Evolutionary conservation across 805 yeast genomes (phyloP).

Genomic region (Kazachstania kunashirensis): DNA sequence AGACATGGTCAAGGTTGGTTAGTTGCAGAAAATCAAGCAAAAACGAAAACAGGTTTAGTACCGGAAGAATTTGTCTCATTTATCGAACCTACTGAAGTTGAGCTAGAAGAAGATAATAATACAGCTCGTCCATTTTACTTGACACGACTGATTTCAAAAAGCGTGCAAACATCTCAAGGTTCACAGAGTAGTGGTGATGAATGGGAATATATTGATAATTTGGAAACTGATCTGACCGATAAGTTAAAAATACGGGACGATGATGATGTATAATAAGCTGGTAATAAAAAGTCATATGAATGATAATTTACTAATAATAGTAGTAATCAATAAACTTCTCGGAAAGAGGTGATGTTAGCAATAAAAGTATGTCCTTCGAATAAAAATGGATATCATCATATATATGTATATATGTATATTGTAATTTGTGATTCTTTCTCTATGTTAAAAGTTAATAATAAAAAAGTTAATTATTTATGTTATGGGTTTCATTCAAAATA

Average conservation of each 20-base stretch:
- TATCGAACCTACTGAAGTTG: slow-evolving; percentile 17
- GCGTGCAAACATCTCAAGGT: slow-evolving; percentile 7
- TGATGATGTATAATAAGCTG: too few species aligned
- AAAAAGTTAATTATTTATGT: too few species aligned
- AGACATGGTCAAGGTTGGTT: slow-evolving; percentile 98
- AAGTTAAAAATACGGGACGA: neutral
- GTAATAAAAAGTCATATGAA: too few species aligned
- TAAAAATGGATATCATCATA: too few species aligned
- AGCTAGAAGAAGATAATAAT: slow-evolving; percentile 15
- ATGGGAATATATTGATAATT: slow-evolving; percentile 35
- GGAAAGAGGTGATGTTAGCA: too few species aligned
- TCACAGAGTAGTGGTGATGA: slow-evolving; percentile 20
- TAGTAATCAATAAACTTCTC: too few species aligned
- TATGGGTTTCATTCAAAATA: too few species aligned
- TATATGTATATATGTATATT: too few species aligned
- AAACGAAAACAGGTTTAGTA: slow-evolving; percentile 63
- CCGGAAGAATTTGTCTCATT: slow-evolving; percentile 88
- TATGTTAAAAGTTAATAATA: too few species aligned
- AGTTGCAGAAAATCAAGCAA: slow-evolving; percentile 57
- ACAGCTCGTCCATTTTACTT: slow-evolving; percentile 41
- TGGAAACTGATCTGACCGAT: slow-evolving; percentile 26
- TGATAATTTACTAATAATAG: too few species aligned
- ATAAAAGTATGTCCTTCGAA: too few species aligned
- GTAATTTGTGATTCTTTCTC: too few species aligned
- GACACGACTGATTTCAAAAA: slow-evolving; percentile 26